Conservation (phyloP, 257 asterid genomes). For the Voacanga thouarsii region DNA sequence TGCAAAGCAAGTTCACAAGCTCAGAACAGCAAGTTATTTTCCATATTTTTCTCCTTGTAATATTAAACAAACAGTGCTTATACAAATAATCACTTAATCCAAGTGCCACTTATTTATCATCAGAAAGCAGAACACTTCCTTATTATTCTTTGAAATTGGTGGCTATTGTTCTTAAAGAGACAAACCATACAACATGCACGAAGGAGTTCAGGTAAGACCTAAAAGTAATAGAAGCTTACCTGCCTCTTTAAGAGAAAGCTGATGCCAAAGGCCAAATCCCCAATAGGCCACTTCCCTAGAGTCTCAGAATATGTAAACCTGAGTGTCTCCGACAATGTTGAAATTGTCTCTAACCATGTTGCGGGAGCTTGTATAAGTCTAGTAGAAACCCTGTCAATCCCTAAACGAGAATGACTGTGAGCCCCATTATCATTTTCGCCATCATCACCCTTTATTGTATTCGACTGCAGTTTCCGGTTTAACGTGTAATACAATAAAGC, state of each 20-base stretch:
- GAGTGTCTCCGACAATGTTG: constrained; percentile 93
- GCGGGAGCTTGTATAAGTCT: constrained; percentile 97
- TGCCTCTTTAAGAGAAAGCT: constrained; percentile 89
- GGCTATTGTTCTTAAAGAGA: not conserved
- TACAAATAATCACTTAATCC: not conserved
- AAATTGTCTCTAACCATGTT: constrained; percentile 93
- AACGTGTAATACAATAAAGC: constrained; percentile 89
- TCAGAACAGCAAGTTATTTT: not conserved
- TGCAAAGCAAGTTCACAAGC: constrained; percentile 33
- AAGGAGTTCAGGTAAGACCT: not conserved
- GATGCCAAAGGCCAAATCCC: constrained; percentile 98
- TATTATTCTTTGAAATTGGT: not conserved
- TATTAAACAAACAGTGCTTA: not conserved
- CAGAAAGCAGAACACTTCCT: not conserved
- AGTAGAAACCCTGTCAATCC: constrained; percentile 71
- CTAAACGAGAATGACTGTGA: constrained; percentile 45
- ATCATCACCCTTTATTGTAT: constrained; percentile 41
- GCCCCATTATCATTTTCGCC: constrained; percentile 54
- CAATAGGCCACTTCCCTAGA: constrained; percentile 98
- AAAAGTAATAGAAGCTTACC: constrained; percentile 42
- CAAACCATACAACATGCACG: not conserved
- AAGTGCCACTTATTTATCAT: not conserved
- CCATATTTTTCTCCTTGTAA: not conserved
- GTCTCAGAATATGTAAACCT: constrained; percentile 97
- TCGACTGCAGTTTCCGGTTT: constrained; percentile 60